Evolutionary conservation across 2,329 filamentous ascomycete species (phyloP).

Genomic region (Xylaria sp.): DNA sequence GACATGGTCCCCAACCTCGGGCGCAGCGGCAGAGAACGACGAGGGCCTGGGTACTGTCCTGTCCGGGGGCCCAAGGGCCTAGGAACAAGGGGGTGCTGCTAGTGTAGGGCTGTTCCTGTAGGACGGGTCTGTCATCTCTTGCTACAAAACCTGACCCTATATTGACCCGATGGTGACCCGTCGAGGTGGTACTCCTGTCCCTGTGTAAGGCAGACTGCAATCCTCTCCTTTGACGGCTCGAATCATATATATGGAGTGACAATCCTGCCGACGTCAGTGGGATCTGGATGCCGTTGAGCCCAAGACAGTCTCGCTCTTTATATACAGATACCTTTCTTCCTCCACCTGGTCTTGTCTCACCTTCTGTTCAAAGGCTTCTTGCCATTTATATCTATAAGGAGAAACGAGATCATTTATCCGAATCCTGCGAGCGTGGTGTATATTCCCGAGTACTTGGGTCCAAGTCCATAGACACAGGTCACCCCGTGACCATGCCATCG

Average conservation of each 20-base stretch:
- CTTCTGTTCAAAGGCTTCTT: conserved; percentile 11
- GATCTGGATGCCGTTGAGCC: not conserved
- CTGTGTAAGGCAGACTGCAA: conserved; percentile 15
- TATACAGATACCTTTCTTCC: conserved; percentile 1
- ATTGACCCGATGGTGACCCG: conserved; percentile 22
- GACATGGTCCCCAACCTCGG: conserved; percentile 31
- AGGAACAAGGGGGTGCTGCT: conserved; percentile 27
- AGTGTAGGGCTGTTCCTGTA: conserved; percentile 34
- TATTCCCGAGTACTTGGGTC: conserved; percentile 23
- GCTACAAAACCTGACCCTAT: conserved; percentile 15
- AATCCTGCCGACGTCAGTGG: conserved; percentile 22
- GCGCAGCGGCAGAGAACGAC: conserved; percentile 14
- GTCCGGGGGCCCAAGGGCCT: conserved; percentile 14
- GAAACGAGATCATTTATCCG: not conserved
- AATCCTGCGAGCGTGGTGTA: not conserved
- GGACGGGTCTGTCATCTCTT: conserved; percentile 14
- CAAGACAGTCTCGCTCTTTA: conserved; percentile 27
- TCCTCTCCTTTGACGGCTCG: conserved; percentile 1
- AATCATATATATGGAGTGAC: conserved; percentile 44
- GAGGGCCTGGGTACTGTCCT: not conserved
- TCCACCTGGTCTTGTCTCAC: conserved; percentile 9
- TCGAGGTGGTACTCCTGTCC: conserved; percentile 14
- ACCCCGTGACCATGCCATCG: conserved; percentile 43
- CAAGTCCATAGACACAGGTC: conserved; percentile 29
- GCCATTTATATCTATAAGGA: not conserved